Evolutionary conservation across 2,329 filamentous ascomycete species (phyloP), one percentile per base, ranked within the genome.

Genomic region (Fusarium sp.): DNA sequence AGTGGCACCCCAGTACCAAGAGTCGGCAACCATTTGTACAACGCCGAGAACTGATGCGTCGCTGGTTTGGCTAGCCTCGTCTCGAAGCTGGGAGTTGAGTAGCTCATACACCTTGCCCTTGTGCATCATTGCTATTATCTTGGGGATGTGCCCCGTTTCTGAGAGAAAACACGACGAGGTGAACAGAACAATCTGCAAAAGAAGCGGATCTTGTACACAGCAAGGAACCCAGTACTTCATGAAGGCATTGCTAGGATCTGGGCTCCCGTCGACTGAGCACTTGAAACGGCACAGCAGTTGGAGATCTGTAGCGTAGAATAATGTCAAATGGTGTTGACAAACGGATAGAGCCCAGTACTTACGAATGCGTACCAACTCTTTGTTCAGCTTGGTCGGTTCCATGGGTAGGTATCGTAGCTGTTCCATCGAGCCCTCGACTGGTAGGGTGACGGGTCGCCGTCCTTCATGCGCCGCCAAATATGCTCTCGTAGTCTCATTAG

Each of bases 1-100:
- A 0, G 80, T 81, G 28, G 81, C 82, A 7, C 85, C 85, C 85
- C 85, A 87, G 70, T 86, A 87, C 86, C 86, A 88, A 62, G 87
- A 86, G 47, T 86, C 82, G 27, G 85, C 75, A 23, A 85, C 80
- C 64, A 87, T 79, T 71, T 87, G 86, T 1, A 83, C 75, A 6
- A 87, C 84, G 4, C 80, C 84, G 6, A 85, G 80, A 40, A 88
- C 82, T 5, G 82, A 81, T 34, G 82, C 80, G 65, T 87, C 85
- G 55, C 78, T 82, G 1, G 81, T 81, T n/a, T 79, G 76, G 16
- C 77, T 73, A 2, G 74, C 71, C 4, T 78, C 69, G 16, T 79
- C 74, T 39, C 77, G 77, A 15, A 88, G 80, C 41, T 85, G 83
- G 41, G 83, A 79, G 65, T 87, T 87, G 34, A 88, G 78, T 75